Conservation (phyloP, 345 rosid genomes). For the Melaleuca alternifolia region DNA sequence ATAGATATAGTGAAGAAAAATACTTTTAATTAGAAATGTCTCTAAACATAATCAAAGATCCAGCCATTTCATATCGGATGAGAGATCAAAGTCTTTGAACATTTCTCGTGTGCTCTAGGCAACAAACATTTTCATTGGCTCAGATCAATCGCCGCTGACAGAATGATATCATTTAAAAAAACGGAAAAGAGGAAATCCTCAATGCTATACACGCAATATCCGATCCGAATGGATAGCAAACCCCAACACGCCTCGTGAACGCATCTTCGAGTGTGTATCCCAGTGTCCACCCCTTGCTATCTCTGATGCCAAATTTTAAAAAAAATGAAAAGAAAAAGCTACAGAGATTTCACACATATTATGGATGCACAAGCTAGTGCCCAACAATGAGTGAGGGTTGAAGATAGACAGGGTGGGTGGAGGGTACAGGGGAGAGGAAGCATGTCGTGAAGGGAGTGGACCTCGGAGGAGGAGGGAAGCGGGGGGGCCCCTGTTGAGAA, state of each 20-base stretch:
- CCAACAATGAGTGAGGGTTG: not conserved
- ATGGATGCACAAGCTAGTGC: not conserved
- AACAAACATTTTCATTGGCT: not conserved
- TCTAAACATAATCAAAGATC: not conserved
- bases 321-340: not conserved
- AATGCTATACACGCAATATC: not conserved
- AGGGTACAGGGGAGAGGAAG: not conserved
- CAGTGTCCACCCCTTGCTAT: not conserved
- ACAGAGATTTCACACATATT: not conserved
- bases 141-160: not conserved
- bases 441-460: not conserved
- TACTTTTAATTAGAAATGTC: not conserved
- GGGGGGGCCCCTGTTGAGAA: conserved; percentile 18
- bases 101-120: not conserved
- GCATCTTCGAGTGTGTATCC: not conserved
- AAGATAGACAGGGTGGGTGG: not conserved
- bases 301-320: not conserved
- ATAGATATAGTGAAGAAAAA: not conserved
- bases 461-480: not conserved
- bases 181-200: not conserved
- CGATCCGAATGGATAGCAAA: not conserved
- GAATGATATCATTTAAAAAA: not conserved
- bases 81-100: not conserved
- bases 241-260: not conserved
- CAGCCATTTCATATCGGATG: not conserved